phyloP scores from a whole-genome alignment of 2,329 filamentous ascomycete species.

The Cytospora mali region DNA sequence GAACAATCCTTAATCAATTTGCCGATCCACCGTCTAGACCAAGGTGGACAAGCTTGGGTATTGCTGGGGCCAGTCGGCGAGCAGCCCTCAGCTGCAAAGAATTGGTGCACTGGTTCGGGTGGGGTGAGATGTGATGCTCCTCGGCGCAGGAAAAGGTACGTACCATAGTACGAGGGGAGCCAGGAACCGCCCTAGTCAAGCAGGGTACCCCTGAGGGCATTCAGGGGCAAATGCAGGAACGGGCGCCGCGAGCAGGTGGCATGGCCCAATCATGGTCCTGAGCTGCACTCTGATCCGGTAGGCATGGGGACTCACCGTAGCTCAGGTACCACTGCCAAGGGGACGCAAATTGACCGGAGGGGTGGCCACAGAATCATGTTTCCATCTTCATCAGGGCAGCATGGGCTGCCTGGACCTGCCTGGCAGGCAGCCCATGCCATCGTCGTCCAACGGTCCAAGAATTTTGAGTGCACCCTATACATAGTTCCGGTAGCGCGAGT shows the following conservation, averaged over 20 bases:
- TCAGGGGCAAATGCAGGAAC: conserved; percentile 30
- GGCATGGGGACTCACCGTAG: conserved; percentile 9
- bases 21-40: conserved; percentile 20
- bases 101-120: conserved; percentile 17
- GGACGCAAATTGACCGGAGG: conserved; percentile 16
- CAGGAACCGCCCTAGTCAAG: conserved; percentile 15
- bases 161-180: no score
- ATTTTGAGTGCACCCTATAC: background rate
- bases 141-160: conserved; percentile 19
- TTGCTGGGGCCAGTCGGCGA: conserved; percentile 17
- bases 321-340: conserved; percentile 16
- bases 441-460: conserved; percentile 2
- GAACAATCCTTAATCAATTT: conserved; percentile 26
- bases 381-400: conserved; percentile 8
- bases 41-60: conserved; percentile 14
- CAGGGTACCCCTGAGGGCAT: conserved; percentile 15
- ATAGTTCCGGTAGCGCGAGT: background rate
- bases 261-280: conserved; percentile 22
- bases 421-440: conserved; percentile 20
- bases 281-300: conserved; percentile 5
- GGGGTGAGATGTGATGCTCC: conserved; percentile 10
- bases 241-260: conserved; percentile 15
- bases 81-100: conserved; percentile 15
- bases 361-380: conserved; percentile 17
- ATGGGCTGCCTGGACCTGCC: no score